These are phyloP conservation scores for Verticillium zaregamsianum DNA, from an alignment of 2,329 filamentous ascomycete species.

Conservation along the genomic window DNA sequence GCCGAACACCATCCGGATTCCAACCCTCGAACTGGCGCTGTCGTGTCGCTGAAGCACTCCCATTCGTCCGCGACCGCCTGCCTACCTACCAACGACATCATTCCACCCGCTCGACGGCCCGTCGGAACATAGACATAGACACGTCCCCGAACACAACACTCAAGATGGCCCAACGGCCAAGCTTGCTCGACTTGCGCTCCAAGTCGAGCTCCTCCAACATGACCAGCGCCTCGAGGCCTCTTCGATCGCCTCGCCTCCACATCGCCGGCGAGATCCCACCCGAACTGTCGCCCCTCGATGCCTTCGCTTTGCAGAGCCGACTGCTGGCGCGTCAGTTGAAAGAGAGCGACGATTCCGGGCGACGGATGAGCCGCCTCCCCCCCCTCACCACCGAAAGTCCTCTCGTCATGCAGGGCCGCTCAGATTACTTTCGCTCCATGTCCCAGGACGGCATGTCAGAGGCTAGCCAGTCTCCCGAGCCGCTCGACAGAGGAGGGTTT, in stretches of 20 bases:
- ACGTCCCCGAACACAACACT: not conserved
- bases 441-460: slow-evolving; percentile 59
- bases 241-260: slow-evolving; percentile 71
- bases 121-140: slow-evolving; percentile 6
- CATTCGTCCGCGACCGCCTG: slow-evolving; percentile 3
- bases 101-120: not conserved
- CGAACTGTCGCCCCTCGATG: slow-evolving; percentile 89
- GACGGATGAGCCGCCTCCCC: slow-evolving; percentile 79
- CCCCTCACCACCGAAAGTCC: slow-evolving; percentile 80
- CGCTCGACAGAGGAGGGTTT: slow-evolving; percentile 31
- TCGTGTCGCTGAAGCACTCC: not conserved
- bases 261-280: slow-evolving; percentile 80
- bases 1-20: slow-evolving; percentile 10
- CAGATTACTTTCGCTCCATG: slow-evolving; percentile 75
- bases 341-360: slow-evolving; percentile 68
- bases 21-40: slow-evolving; percentile 9
- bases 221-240: slow-evolving; percentile 44
- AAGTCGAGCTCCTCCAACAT: slow-evolving; percentile 47
- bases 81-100: not conserved
- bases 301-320: slow-evolving; percentile 87
- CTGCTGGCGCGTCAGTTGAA: slow-evolving; percentile 84
- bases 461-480: slow-evolving; percentile 19
- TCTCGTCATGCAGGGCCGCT: slow-evolving; percentile 67
- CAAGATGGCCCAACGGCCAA: slow-evolving; percentile 53
- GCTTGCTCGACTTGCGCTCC: slow-evolving; percentile 56